Evolutionary conservation across 78 protist genomes (phyloP).

Genomic region (Cavenderia fasciculata): DNA sequence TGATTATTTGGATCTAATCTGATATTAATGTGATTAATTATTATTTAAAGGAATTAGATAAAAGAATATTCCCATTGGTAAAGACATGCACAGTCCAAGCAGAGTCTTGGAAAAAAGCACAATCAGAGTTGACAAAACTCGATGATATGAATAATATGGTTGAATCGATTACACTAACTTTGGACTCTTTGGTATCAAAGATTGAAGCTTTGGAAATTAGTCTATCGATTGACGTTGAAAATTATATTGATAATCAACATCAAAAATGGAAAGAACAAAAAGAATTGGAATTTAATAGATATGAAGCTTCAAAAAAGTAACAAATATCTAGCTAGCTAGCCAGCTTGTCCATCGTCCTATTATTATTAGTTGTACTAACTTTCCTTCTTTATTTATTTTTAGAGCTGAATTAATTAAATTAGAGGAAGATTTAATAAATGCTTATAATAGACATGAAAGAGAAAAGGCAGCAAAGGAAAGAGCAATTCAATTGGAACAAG

Average conservation of each 20-base stretch:
- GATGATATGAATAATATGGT: conserved; percentile 23
- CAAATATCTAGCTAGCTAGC: too few relatives aligned
- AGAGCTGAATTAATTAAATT: conserved; percentile 29
- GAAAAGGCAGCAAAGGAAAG: conserved; percentile 47
- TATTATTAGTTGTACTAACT: not conserved
- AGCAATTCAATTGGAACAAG: not conserved
- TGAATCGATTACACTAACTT: conserved; percentile 20
- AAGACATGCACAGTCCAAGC: not conserved
- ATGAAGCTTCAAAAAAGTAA: conserved; percentile 41
- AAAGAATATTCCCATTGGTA: conserved; percentile 16
- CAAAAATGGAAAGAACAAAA: conserved; percentile 43
- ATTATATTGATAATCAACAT: conserved; percentile 35
- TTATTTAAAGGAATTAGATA: conserved; percentile 10
- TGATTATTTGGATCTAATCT: not conserved
- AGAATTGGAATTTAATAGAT: conserved; percentile 19
- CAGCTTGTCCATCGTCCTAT: too few relatives aligned
- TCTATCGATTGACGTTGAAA: conserved; percentile 51
- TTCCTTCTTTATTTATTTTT: not conserved
- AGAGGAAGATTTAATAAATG: conserved; percentile 49
- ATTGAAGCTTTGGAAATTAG: conserved; percentile 50
- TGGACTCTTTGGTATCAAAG: conserved; percentile 35
- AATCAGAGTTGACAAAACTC: conserved; percentile 2
- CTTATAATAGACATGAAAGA: conserved; percentile 36
- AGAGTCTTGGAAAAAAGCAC: conserved; percentile 47
- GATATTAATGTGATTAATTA: not conserved